Evolutionary conservation across 2,329 filamentous ascomycete species (phyloP), one percentile per base, ranked within the genome.

Genomic region (Sporothrix brasiliensis): DNA sequence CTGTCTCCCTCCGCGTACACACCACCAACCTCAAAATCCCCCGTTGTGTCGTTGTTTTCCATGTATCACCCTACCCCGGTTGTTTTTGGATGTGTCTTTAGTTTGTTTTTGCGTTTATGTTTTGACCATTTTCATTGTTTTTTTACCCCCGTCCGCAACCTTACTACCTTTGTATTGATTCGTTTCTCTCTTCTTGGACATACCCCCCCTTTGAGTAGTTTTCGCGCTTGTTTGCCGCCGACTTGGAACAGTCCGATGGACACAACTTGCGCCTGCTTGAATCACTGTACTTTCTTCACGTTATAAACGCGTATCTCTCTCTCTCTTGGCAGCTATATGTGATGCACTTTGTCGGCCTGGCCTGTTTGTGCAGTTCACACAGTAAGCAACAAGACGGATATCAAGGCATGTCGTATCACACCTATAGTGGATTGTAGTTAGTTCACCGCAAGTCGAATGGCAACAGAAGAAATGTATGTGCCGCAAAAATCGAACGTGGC

Each of bases 161-260:
- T 21, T 39, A 52, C 4, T 24, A 52, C 21, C 24, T 13, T 49
- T 50, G 50, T 58, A 47, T 47, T 49, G 52, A 58, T 10, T 27
- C 34, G 30, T 13, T 11, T 44, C 14, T n/a, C 10, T 41, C 24
- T 41, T 56, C 49, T 49, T 30, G 66, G 34, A 67, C 65, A 67
- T 67, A 67, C 65, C 65, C 63, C 54, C 44, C 27, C n/a, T 41
- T 53, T 52, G 49, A 39, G 63, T 30, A 39, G 49, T 27, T 53
- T 53, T 11, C 34, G 5, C 3, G 30, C 16, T 27, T 24, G 21
- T 9, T 7, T 9, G 11, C 24, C 9, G 27, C 47, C 61, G 19
- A 24, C 47, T 50, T 63, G 60, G 61, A 50, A 65, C 47, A 34
- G 61, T 44, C 6, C 6, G 61, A 34, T 65, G 16, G 24, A 10